These are phyloP conservation scores for Barnettozyma salicaria DNA, from an alignment of 805 yeast species.

Conservation along the genomic window DNA sequence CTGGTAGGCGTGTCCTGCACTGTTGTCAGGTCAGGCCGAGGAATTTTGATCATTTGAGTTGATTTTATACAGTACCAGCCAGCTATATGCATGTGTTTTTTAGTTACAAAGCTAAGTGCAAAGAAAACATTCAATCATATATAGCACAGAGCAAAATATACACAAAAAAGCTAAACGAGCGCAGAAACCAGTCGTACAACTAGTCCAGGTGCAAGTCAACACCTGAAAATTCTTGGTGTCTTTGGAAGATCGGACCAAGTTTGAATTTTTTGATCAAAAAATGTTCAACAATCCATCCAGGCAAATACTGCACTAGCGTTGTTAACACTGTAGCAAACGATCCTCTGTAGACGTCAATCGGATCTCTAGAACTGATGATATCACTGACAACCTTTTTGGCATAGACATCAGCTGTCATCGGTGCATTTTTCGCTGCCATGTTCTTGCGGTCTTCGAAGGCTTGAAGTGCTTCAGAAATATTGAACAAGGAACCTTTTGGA, in stretches of 20 bases:
- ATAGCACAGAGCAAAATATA: background rate
- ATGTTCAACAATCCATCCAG: conserved; percentile 42
- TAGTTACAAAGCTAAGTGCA: no score
- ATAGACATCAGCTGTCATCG: conserved; percentile 54
- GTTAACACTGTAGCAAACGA: conserved; percentile 35
- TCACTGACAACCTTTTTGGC: conserved; percentile 52
- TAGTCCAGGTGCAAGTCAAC: conserved; percentile 21
- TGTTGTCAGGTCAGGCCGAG: no score
- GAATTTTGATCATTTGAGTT: no score
- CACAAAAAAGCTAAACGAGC: background rate
- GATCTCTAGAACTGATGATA: conserved; percentile 31
- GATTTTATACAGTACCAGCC: no score
- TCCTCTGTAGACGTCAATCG: conserved; percentile 56
- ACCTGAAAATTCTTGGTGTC: conserved; percentile 20
- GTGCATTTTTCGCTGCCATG: conserved; percentile 54
- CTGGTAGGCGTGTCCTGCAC: no score
- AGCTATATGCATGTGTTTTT: no score
- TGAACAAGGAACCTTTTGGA: conserved; percentile 49
- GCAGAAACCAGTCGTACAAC: no score
- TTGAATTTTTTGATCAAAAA: conserved; percentile 37
- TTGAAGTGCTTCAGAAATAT: conserved; percentile 42
- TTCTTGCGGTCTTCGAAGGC: conserved; percentile 46
- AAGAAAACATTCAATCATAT: background rate
- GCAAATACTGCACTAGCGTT: conserved; percentile 33
- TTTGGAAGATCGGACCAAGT: conserved; percentile 30